Base-by-base conservation (phyloP, 345 rosid species). In the Lumnitzera racemosa region DNA sequence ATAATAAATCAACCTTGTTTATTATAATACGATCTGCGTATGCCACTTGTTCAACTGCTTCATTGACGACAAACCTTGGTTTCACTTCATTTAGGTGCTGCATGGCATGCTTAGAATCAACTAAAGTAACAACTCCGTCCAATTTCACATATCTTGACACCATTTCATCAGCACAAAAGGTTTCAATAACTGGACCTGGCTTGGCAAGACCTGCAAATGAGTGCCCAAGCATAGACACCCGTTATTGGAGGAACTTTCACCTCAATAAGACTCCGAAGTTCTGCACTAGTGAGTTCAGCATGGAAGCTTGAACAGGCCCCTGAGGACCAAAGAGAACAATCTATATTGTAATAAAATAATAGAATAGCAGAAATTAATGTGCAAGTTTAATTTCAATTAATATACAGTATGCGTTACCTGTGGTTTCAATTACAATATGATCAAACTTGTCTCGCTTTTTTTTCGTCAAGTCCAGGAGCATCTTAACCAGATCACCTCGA, bases 41-140 rank as follows among this genome's bases (percentile, higher is more conserved):
- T 55, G 94, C 94, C 64, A 86, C 76, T 78, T 86, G 89, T 55
- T 86, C 94, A 50, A 83, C 83, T n/a, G 89, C 81, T 64, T 83
- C 94, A 67, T 83, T 86, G 55, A 83, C 94, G 53, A 86, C 83
- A 74, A 86, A 86, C 68, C 88, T 76, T 13, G 89, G 87, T 65
- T 86, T 86, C 53, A 78, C 82, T 78, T 86, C 87, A 68, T 80
- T 80, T 50, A 86, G 56, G 64, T 81, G 94, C 65, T 70, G 81
- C 86, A 86, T 74, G 31, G 84, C 85, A 76, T 86, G 85, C 76
- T 83, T 86, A 25, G 87, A 71, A 70, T 86, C 94, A 58, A 86
- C 89, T 75, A 86, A 72, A 13, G 94, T 86, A 70, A 86, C 89
- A 69, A 86, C 94, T 36, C 94, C 94, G 58, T 83, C 94, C 59